phyloP scores from a whole-genome alignment of 164 flowering plant genomes.

The Magnolia officinalis region DNA sequence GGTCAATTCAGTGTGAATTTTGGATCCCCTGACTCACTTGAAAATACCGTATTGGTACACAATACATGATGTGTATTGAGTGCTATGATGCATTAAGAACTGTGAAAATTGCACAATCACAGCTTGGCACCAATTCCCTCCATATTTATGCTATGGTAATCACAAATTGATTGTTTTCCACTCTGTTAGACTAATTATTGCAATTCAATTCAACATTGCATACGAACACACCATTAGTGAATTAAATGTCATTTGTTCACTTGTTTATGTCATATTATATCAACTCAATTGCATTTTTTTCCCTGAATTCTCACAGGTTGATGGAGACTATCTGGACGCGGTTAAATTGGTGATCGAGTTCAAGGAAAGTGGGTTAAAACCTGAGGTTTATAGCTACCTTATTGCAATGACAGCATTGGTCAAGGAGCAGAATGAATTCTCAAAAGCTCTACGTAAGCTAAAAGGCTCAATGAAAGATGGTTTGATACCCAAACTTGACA shows the following conservation, averaged over 20 bases:
- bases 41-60: no score
- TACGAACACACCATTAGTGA: neutral
- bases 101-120: neutral
- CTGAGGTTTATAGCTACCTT: slow-evolving; percentile 82
- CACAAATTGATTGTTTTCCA: no score
- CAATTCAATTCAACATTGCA: neutral
- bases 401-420: slow-evolving; percentile 96
- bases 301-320: slow-evolving; percentile 39
- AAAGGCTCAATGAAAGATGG: slow-evolving; percentile 58
- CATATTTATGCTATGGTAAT: neutral
- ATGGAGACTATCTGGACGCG: slow-evolving; percentile 62
- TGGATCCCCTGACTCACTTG: neutral
- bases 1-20: neutral
- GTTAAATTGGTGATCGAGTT: slow-evolving; percentile 63
- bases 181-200: no score
- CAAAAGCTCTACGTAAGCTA: slow-evolving; percentile 69
- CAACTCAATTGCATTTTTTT: neutral
- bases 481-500: slow-evolving; percentile 58
- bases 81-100: no score
- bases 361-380: slow-evolving; percentile 67
- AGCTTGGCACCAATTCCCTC: neutral
- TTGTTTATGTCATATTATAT: neutral
- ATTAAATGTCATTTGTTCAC: neutral
- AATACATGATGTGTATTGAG: no score
- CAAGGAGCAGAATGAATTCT: slow-evolving; percentile 80